These are phyloP conservation scores for Daedaleopsis nitida DNA, from an alignment of 768 basidiomycete genomes.

Conservation along the genomic window DNA sequence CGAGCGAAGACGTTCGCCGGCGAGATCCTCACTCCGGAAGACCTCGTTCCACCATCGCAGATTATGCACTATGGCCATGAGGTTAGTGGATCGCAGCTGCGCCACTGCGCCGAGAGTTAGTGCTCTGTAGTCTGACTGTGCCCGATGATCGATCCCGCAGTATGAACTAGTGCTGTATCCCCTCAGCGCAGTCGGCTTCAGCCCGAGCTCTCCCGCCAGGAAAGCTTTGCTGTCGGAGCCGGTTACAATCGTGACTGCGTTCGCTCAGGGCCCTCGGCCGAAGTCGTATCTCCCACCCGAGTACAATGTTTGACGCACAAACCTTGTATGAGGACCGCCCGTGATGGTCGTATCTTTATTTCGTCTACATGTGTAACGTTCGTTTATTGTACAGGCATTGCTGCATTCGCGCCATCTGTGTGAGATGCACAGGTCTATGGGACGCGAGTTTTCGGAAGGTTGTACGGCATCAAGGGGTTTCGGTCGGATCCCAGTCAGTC, in stretches of 20 bases:
- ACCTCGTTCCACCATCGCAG: slow-evolving; percentile 19
- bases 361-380: not conserved
- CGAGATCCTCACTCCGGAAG: slow-evolving; percentile 19
- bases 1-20: slow-evolving; percentile 14
- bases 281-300: slow-evolving; percentile 11
- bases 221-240: slow-evolving; percentile 13
- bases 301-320: not conserved
- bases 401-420: not conserved
- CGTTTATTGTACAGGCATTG: not conserved
- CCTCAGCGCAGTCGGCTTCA: slow-evolving; percentile 21
- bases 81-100: slow-evolving; percentile 9
- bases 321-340: too few relatives aligned
- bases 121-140: not conserved
- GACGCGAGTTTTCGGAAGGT: not conserved
- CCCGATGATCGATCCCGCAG: slow-evolving; percentile 7
- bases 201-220: not conserved
- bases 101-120: not conserved
- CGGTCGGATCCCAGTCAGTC: slow-evolving; percentile 33
- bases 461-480: slow-evolving; percentile 18
- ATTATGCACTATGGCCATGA: slow-evolving; percentile 22
- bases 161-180: slow-evolving; percentile 21
- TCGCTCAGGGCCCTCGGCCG: slow-evolving; percentile 15
- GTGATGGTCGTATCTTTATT: not conserved
- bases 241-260: slow-evolving; percentile 24
- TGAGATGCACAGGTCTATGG: not conserved